A percentile compares a stretch with the other conserved stretches of the same genome.
phyloP scores from a whole-genome alignment of 106 monocot species.

The Dendrobium officinale region DNA sequence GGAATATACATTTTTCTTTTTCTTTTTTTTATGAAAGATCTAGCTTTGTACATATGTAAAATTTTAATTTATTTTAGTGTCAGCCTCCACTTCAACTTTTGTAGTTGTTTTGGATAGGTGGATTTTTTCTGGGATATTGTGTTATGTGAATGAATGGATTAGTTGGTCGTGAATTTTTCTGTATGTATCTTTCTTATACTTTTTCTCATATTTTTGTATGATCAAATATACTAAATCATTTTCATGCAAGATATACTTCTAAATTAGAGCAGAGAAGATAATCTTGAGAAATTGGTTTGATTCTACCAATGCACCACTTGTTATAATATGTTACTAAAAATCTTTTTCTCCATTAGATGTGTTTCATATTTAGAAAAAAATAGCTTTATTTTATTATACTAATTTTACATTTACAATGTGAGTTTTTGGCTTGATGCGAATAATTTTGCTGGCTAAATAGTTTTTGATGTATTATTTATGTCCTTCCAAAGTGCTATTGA shows the following conservation, averaged over 20 bases:
- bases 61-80: not conserved
- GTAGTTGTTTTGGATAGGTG: not conserved
- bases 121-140: not conserved
- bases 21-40: not conserved
- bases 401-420: not conserved
- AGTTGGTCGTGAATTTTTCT: no score
- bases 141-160: not conserved
- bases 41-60: not conserved
- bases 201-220: no score
- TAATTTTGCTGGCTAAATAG: not conserved
- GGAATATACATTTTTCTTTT: not conserved
- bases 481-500: not conserved
- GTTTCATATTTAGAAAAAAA: not conserved
- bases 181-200: no score
- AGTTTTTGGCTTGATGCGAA: not conserved
- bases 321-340: not conserved
- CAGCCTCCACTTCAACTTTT: not conserved
- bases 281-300: no score
- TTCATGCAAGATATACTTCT: no score
- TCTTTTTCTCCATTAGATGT: not conserved
- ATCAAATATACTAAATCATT: no score
- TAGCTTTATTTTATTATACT: not conserved
- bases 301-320: not conserved
- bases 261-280: no score
- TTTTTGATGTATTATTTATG: not conserved